Base-by-base conservation (phyloP, 2,329 filamentous ascomycete genomes). In the Neocatenulostroma microsporum region DNA sequence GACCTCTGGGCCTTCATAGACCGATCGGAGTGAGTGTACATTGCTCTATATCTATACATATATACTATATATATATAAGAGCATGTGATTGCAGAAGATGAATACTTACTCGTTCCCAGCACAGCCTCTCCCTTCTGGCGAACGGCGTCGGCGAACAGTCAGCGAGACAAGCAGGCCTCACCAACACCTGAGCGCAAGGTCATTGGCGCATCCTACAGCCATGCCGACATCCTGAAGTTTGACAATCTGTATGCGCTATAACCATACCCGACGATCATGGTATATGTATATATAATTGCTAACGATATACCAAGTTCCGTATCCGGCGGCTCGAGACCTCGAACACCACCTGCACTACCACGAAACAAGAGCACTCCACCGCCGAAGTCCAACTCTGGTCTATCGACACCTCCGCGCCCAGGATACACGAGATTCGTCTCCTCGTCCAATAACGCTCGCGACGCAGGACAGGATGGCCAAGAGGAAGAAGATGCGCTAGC, bases 161-260 rank as follows among this genome's bases (percentile, higher is more conserved):
- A 54, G 30, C 48, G 50, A 33, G 50, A 51, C 35, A 49, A 47
- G 8, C 58, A 65, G 38, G 67, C 62, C 42, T 58, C 63, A 69
- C 67, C 64, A 14, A 41, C 47, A 75, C 68, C 50, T 58, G 67
- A 50, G 66, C 78, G 34, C 54, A 75, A 89, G 44, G 84, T 98
- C 23, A 83, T 96, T 41, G 91, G 91, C 50, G 91, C 91, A 39
- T 82, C 88, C 30, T 98, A 98, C 60, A 96, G 91, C 11, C 91
- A 98, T 63, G 85, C 89, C 19, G 88, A 96, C 64, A 85, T 94
- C 57, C 72, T 95, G 52, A 94, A 89, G 62, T 82, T 89, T 55
- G 84, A 86, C 55, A 76, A 79, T 19, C 53, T 89, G 85, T 91
- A 73, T 48, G 74, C 14, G n/a, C 27, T 24, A 21, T 12, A 32